Conservation (phyloP, 371 early-diverging fungal genomes). For the Rhizomucor pusillus region DNA sequence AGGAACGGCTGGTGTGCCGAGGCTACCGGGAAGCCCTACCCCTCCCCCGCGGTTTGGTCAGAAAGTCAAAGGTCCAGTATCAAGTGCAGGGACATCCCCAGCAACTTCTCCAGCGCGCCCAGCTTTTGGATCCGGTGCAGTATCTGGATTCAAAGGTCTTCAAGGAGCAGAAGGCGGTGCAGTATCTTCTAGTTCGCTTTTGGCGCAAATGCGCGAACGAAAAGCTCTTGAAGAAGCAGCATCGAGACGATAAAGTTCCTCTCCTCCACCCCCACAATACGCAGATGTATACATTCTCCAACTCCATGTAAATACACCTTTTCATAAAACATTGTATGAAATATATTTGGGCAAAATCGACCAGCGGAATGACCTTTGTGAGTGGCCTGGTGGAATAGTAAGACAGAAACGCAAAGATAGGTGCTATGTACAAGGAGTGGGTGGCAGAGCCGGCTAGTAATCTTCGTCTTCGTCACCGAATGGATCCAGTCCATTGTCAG, state of each 20-base stretch:
- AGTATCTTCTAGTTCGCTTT: slow-evolving; percentile 27
- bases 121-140: slow-evolving; percentile 35
- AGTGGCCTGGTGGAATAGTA: too few relatives aligned
- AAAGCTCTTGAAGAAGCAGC: slow-evolving; percentile 7
- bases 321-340: too few relatives aligned
- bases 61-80: slow-evolving; percentile 20
- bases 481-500: slow-evolving; percentile 27
- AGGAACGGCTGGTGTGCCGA: slow-evolving; percentile 54
- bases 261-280: too few relatives aligned
- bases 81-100: slow-evolving; percentile 1
- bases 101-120: slow-evolving; percentile 8
- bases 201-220: slow-evolving; percentile 51
- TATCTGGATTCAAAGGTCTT: slow-evolving; percentile 33
- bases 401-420: too few relatives aligned
- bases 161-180: slow-evolving; percentile 10
- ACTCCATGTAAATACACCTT: too few relatives aligned
- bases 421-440: too few relatives aligned
- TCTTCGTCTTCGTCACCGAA: slow-evolving; percentile 35
- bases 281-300: too few relatives aligned
- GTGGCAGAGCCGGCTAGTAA: neutral
- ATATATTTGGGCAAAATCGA: too few relatives aligned
- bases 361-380: too few relatives aligned
- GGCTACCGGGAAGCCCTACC: slow-evolving; percentile 14
- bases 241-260: too few relatives aligned
- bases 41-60: slow-evolving; percentile 50